These are phyloP conservation scores for Rosa hybrid DNA, from an alignment of 331 rosid species.

Conservation along the genomic window DNA sequence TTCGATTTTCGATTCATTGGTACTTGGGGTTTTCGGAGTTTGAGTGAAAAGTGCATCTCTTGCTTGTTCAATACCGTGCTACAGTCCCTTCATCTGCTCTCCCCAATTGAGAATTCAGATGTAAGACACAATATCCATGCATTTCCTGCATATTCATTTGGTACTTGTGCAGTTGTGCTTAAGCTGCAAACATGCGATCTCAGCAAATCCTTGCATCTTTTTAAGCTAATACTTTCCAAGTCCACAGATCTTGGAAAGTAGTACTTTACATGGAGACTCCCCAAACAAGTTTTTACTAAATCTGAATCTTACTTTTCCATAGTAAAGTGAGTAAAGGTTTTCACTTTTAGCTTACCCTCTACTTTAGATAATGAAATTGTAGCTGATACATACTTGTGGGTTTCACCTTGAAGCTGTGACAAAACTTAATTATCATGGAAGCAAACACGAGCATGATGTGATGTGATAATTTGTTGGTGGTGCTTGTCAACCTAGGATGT, in stretches of 20 bases:
- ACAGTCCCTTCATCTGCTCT: conserved; percentile 11
- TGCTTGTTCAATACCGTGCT: background rate
- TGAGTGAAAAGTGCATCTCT: background rate
- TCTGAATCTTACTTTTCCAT: background rate
- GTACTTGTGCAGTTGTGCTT: conserved; percentile 6
- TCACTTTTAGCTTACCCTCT: background rate
- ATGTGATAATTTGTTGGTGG: conserved; percentile 32
- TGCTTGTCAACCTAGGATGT: conserved; percentile 60
- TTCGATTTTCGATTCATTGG: background rate
- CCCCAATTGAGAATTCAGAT: background rate
- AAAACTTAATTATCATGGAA: background rate
- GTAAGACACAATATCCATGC: background rate
- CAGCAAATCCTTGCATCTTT: background rate
- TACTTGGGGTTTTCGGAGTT: background rate
- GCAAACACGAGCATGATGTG: conserved; percentile 1
- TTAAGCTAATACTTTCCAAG: background rate
- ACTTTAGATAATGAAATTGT: background rate
- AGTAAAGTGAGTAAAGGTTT: background rate
- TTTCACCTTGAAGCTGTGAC: conserved; percentile 8
- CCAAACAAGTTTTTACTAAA: background rate
- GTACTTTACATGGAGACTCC: conserved; percentile 18
- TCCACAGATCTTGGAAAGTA: background rate
- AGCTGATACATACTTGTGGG: background rate
- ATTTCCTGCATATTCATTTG: background rate
- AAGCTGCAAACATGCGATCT: background rate